phyloP scores from a whole-genome alignment of 768 basidiomycete species.

The Russula sp. region DNA sequence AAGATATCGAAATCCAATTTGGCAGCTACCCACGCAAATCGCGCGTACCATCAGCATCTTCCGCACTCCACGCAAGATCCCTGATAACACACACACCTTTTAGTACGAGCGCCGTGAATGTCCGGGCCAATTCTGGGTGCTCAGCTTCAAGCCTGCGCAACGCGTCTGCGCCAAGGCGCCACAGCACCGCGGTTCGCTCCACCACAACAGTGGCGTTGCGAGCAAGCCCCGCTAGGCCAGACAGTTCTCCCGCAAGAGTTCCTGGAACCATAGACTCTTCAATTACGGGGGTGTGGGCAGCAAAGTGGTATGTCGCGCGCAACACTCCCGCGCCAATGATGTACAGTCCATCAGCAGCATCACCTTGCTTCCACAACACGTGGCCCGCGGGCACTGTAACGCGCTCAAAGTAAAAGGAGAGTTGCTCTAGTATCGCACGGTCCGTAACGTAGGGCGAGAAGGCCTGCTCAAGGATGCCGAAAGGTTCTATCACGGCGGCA shows the following conservation, averaged over 20 bases:
- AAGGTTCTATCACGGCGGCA: constrained; percentile 32
- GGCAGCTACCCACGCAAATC: constrained; percentile 37
- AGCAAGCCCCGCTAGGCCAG: constrained; percentile 67
- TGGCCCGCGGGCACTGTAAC: constrained; percentile 47
- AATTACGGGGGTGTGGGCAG: constrained; percentile 54
- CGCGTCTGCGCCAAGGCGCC: constrained; percentile 61
- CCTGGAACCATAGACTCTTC: constrained; percentile 94
- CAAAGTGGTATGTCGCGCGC: constrained; percentile 73
- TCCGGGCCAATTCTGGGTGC: constrained; percentile 54
- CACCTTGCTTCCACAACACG: constrained; percentile 72
- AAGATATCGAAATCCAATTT: constrained; percentile 59
- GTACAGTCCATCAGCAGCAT: constrained; percentile 75
- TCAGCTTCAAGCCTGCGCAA: constrained; percentile 61
- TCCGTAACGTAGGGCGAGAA: constrained; percentile 70
- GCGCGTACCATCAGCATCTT: not conserved
- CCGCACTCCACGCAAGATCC: not conserved
- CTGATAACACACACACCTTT: constrained; percentile 49
- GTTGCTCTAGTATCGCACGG: constrained; percentile 47
- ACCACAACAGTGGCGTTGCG: constrained; percentile 84
- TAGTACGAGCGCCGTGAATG: constrained; percentile 60
- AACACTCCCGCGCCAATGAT: constrained; percentile 84
- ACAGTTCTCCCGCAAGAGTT: constrained; percentile 86
- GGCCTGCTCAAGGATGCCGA: constrained; percentile 67
- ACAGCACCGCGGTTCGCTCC: constrained; percentile 70
- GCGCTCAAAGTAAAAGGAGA: constrained; percentile 67